phyloP scores from a whole-genome alignment of 73 alveolate genomes.

The Tetrahymena malaccensis region DNA sequence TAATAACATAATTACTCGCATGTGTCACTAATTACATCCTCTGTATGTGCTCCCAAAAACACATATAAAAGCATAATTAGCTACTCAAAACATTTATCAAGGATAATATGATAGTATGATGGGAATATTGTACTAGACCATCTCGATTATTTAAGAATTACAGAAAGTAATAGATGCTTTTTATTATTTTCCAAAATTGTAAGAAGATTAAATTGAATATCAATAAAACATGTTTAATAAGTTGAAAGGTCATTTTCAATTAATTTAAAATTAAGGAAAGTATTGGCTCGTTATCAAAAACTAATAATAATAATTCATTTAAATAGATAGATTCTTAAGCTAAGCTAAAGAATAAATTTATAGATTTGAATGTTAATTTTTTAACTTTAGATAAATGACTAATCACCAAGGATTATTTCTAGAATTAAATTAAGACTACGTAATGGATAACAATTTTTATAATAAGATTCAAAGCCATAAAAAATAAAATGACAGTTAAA shows the following conservation, averaged over 20 bases:
- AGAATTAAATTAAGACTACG: background rate
- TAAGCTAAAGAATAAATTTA: background rate
- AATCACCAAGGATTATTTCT: background rate
- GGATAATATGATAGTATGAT: background rate
- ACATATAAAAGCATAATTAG: background rate
- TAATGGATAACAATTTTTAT: too few relatives aligned
- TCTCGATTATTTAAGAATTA: background rate
- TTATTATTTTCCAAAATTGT: background rate
- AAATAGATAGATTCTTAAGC: background rate
- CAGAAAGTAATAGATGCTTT: background rate
- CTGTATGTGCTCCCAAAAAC: background rate
- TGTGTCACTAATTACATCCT: background rate
- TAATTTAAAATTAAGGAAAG: background rate
- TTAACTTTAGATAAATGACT: background rate
- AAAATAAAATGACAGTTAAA: too few relatives aligned
- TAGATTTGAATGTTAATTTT: background rate
- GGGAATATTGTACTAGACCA: background rate
- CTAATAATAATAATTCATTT: background rate
- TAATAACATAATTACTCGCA: background rate
- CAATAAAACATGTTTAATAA: background rate
- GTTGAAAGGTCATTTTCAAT: background rate
- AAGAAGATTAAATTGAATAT: background rate
- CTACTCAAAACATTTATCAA: background rate
- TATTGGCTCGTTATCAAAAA: background rate
- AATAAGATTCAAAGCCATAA: background rate